These are phyloP conservation scores for Serendipita sp. DNA, from an alignment of 768 basidiomycete species.

Conservation along the genomic window DNA sequence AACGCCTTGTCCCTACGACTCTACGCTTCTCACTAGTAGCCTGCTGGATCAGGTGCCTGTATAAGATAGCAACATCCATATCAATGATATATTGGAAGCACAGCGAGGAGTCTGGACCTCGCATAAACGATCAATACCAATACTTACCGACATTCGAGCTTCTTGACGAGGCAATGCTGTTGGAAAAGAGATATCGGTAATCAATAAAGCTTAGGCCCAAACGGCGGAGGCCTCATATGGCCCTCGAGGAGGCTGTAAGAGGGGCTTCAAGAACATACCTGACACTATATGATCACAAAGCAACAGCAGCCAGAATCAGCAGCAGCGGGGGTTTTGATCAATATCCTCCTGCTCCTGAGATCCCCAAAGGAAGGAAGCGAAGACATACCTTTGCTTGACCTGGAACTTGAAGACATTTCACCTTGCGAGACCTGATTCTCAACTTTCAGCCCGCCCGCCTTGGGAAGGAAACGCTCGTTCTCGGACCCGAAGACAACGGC, in stretches of 20 bases:
- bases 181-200: constrained; percentile 11
- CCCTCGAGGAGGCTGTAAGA: too few species aligned
- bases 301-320: constrained; percentile 11
- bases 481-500: constrained; percentile 2
- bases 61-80: background rate
- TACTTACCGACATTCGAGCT: constrained; percentile 81
- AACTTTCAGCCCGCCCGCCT: background rate
- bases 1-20: constrained; percentile 39
- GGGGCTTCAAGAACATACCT: background rate
- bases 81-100: background rate
- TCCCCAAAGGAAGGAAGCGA: constrained; percentile 4
- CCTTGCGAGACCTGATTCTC: constrained; percentile 54
- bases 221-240: background rate
- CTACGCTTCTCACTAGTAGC: constrained; percentile 68
- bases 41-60: constrained; percentile 66
- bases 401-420: constrained; percentile 71
- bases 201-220: constrained; percentile 6
- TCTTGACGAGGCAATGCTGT: constrained; percentile 74
- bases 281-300: constrained; percentile 9
- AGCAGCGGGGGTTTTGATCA: constrained; percentile 9
- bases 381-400: constrained; percentile 64
- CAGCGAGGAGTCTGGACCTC: constrained; percentile 10
- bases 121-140: constrained; percentile 9
- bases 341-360: background rate
- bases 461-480: background rate